Conservation (phyloP, 208 protist species). For the Acanthamoeba polyphaga region DNA sequence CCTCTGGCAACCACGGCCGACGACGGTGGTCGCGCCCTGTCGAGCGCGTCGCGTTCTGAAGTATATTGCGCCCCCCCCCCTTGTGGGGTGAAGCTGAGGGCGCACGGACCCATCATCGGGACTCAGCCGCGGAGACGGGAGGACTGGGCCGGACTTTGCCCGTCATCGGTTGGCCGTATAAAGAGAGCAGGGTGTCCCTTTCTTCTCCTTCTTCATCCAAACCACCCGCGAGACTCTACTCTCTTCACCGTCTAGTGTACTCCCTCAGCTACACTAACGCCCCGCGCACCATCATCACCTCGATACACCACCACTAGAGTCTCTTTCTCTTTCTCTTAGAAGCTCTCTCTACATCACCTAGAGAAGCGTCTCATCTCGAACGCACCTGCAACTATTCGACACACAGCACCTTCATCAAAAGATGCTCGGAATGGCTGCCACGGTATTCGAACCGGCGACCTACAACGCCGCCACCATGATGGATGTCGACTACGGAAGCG, state of each 20-base stretch:
- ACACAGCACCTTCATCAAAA: not conserved
- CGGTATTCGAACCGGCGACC: constrained; percentile 53
- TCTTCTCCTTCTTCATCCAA: not conserved
- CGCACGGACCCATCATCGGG: constrained; percentile 51
- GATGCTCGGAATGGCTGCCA: constrained; percentile 54
- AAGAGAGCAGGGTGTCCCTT: not conserved
- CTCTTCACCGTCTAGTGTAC: not conserved
- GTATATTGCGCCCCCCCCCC: not conserved
- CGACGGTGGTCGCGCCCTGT: not conserved
- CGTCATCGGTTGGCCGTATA: not conserved
- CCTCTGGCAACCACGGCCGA: not conserved
- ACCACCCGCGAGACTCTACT: not conserved
- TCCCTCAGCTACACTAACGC: constrained; percentile 25
- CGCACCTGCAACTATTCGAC: constrained; percentile 48
- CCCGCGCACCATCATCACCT: not conserved
- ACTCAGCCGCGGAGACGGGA: not conserved
- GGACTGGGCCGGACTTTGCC: constrained; percentile 21
- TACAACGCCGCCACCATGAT: not conserved
- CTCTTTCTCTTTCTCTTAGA: not conserved
- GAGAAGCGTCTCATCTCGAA: not conserved
- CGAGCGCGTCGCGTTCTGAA: not conserved
- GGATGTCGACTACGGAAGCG: constrained; percentile 21
- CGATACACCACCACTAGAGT: not conserved
- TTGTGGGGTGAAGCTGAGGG: no score
- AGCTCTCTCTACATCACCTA: not conserved